Percentiles rank a stretch among this genome's conserved stretches.
Conservation (phyloP, 495 filamentous ascomycete species). For the Platismatia glauca region DNA sequence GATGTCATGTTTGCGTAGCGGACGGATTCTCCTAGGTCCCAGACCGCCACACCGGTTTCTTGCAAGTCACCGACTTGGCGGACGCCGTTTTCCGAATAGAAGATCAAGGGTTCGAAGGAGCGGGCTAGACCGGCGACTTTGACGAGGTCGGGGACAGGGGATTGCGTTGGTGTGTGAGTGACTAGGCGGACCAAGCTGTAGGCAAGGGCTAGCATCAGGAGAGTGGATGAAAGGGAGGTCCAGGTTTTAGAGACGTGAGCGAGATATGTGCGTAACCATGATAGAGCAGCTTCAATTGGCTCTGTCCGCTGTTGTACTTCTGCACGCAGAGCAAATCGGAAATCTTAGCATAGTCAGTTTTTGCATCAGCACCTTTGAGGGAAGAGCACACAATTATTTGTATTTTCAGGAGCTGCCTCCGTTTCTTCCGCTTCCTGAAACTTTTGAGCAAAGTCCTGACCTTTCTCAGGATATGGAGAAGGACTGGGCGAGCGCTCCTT, state of each 20-base stretch:
- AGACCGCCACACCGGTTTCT: conserved; percentile 81
- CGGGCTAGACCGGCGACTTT: conserved; percentile 81
- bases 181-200: conserved; percentile 54
- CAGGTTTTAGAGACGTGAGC: conserved; percentile 54
- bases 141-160: conserved; percentile 75
- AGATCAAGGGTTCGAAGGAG: conserved; percentile 83
- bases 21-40: conserved; percentile 83
- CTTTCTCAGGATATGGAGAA: conserved; percentile 26
- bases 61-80: conserved; percentile 77
- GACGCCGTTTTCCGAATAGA: conserved; percentile 81
- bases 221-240: conserved; percentile 48
- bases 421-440: conserved; percentile 30
- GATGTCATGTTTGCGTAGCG: conserved; percentile 83
- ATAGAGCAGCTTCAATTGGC: conserved; percentile 66
- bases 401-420: conserved; percentile 31
- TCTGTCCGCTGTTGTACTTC: conserved; percentile 83
- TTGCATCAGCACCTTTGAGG: neutral
- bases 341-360: conserved; percentile 46
- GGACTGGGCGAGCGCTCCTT: conserved; percentile 47
- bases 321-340: conserved; percentile 75
- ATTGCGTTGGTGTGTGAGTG: conserved; percentile 54
- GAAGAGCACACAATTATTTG: conserved; percentile 46
- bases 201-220: conserved; percentile 48
- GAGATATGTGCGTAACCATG: conserved; percentile 49
- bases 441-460: conserved; percentile 19